Base-by-base conservation (phyloP, 2,329 filamentous ascomycete genomes). In the Corniculantispora saksenae region DNA sequence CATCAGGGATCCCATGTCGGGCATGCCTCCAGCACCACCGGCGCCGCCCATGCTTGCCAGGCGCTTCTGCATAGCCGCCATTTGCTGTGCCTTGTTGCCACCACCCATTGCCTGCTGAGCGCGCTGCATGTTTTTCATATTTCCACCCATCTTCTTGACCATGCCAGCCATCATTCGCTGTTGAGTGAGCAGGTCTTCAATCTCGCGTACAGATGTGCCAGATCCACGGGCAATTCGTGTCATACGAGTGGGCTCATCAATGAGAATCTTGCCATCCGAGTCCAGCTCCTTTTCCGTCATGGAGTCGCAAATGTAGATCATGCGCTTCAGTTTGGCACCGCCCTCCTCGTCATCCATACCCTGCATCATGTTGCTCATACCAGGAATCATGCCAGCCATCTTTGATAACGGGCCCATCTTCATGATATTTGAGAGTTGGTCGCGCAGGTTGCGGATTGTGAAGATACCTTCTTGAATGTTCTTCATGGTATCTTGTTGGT, bases 401-500 rank as follows among this genome's bases (percentile, higher is more conserved):
- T 99, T 98, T 21, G 92, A 96, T 1, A 99, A 81, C 0, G 95
- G 95, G 0, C 95, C 95, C 95, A 99, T 98, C 82, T 99, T 99
- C 93, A 98, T 97, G 74, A 99, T 97, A 73, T 98, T 98, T 66
- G 91, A 91, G 15, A 99, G 88, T 75, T 99, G 96, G 76, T 99
- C 95, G 23, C 95, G 89, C 70, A 99, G 85, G 76, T 99, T 95
- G 63, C 95, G 91, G 40, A 99, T 86, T 0, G 95, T 97, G 78
- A 98, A 99, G 68, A 97, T 94, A 64, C 95, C 95, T 74, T 97
- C 94, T 8, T 93, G 91, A 70, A 99, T 96, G 81, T 99, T 94
- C 83, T 99, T 99, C 85, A 99, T 97, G 3, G 95, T 98, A 73
- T 98, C 94, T 79, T 99, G 98, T 70, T 97, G 95, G 78, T 98